Percentiles rank a stretch among this genome's conserved stretches.
Conservation (phyloP, 176 grass and related monocot species). For the Aegilops longissima region DNA sequence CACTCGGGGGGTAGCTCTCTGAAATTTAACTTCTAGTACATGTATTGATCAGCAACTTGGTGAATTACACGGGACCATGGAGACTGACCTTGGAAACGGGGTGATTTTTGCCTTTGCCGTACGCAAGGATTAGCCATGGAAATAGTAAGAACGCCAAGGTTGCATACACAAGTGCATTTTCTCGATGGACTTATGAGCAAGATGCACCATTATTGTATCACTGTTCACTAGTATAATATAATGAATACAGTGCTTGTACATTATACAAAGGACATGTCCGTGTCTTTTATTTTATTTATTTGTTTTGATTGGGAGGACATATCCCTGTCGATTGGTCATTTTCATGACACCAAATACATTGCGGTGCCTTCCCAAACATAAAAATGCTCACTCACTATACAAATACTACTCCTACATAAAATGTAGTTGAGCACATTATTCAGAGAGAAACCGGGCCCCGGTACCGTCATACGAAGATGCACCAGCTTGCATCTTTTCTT, state of each 20-base stretch:
- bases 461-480: not conserved
- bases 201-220: not conserved
- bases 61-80: not conserved
- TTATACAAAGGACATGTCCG: not conserved
- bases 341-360: conserved; percentile 19
- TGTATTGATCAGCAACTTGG: not conserved
- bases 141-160: not conserved
- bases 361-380: not conserved
- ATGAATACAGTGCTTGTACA: not conserved
- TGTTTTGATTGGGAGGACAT: not conserved
- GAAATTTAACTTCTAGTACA: too few relatives aligned
- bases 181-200: not conserved
- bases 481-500: not conserved
- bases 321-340: not conserved
- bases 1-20: too few relatives aligned
- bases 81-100: not conserved
- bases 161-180: not conserved
- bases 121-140: not conserved
- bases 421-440: not conserved
- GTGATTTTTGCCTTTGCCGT: not conserved
- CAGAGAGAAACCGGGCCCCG: not conserved
- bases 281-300: not conserved
- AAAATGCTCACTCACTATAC: not conserved
- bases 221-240: not conserved
- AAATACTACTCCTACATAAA: not conserved